phyloP scores from a whole-genome alignment of 768 basidiomycete genomes.

The Auriscalpium orientale region DNA sequence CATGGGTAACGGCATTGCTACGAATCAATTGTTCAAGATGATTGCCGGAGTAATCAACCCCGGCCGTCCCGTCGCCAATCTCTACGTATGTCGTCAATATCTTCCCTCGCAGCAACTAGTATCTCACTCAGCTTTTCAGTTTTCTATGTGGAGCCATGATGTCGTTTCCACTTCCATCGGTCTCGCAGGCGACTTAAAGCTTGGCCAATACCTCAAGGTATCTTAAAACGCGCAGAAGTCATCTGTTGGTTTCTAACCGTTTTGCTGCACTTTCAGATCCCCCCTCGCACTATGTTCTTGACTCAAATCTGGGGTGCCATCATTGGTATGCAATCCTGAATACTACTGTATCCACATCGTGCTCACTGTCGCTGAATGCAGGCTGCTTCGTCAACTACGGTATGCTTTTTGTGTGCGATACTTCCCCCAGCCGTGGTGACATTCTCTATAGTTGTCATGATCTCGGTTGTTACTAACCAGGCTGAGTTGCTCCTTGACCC shows the following conservation, averaged over 20 bases:
- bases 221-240: neutral
- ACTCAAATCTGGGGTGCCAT: conserved; percentile 63
- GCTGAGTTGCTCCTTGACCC: conserved; percentile 45
- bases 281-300: conserved; percentile 57
- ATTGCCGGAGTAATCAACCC: conserved; percentile 52
- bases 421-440: neutral
- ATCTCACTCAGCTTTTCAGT: conserved; percentile 25
- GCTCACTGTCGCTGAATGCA: neutral
- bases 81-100: conserved; percentile 47
- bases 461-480: conserved; percentile 44
- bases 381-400: conserved; percentile 31
- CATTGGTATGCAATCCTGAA: conserved; percentile 29
- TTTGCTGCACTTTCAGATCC: conserved; percentile 40
- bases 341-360: neutral
- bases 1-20: conserved; percentile 55
- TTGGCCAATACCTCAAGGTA: conserved; percentile 37
- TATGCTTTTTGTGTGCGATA: conserved; percentile 1
- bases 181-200: conserved; percentile 51
- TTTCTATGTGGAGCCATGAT: conserved; percentile 64
- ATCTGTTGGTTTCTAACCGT: too few relatives aligned
- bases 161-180: conserved; percentile 46
- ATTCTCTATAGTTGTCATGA: conserved; percentile 42
- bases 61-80: conserved; percentile 60
- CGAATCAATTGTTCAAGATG: conserved; percentile 61
- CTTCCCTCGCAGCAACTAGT: too few relatives aligned